These are phyloP conservation scores for Sporothrix dimorphospora DNA, from an alignment of 2,329 filamentous ascomycete genomes.

Conservation along the genomic window DNA sequence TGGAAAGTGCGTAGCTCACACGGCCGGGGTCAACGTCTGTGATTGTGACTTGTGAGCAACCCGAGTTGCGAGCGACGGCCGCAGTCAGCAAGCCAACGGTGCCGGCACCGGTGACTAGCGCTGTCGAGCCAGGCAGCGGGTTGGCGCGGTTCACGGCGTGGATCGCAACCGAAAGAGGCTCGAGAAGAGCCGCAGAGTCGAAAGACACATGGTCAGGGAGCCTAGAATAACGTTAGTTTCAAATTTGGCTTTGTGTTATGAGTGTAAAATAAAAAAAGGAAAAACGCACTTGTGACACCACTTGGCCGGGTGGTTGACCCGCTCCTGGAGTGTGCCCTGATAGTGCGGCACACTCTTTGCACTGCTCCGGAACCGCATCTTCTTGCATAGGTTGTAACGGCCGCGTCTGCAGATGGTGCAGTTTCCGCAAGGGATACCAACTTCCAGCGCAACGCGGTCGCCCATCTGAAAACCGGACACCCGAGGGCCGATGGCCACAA, in stretches of 20 bases:
- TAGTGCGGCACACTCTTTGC: slow-evolving; percentile 66
- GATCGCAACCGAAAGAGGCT: slow-evolving; percentile 64
- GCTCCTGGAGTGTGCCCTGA: slow-evolving; percentile 64
- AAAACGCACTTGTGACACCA: slow-evolving; percentile 63
- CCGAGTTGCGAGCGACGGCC: slow-evolving; percentile 63
- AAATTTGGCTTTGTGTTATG: too few species aligned
- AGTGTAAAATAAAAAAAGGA: not conserved
- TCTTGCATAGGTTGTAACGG: slow-evolving; percentile 65
- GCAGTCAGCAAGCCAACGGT: slow-evolving; percentile 66
- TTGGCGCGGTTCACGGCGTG: slow-evolving; percentile 62
- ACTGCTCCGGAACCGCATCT: slow-evolving; percentile 64
- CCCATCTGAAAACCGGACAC: slow-evolving; percentile 57
- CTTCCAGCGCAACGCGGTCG: slow-evolving; percentile 62
- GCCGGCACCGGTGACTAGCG: slow-evolving; percentile 67
- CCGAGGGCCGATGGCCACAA: slow-evolving; percentile 58
- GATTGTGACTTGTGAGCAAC: slow-evolving; percentile 62
- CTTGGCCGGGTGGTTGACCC: slow-evolving; percentile 63
- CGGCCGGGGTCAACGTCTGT: slow-evolving; percentile 64
- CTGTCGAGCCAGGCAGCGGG: slow-evolving; percentile 56
- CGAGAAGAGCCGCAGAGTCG: slow-evolving; percentile 62
- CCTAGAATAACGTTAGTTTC: slow-evolving; percentile 40
- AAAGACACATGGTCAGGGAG: slow-evolving; percentile 63
- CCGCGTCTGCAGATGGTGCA: slow-evolving; percentile 57
- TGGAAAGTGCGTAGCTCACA: slow-evolving; percentile 61
- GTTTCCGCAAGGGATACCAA: slow-evolving; percentile 57